phyloP scores from a whole-genome alignment of 331 rosid species.

The Stylosanthes scabra region DNA sequence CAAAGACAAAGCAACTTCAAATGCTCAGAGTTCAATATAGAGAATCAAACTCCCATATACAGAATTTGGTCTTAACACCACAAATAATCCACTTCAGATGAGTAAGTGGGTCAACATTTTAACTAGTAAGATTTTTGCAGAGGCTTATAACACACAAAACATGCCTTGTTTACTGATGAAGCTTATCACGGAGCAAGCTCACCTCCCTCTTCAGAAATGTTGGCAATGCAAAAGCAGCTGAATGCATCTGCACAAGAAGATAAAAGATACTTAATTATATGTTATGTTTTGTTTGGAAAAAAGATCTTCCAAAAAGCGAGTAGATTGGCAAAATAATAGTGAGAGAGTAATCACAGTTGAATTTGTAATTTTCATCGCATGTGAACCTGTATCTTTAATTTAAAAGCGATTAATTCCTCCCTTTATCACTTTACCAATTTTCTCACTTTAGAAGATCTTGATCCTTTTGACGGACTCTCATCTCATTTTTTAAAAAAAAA shows the following conservation, averaged over 20 bases:
- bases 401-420: too few relatives aligned
- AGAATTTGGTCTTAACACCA: conserved; percentile 27
- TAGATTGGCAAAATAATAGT: too few relatives aligned
- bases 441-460: too few relatives aligned
- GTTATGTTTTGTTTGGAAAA: background rate
- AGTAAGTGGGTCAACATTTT: conserved; percentile 16
- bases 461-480: too few relatives aligned
- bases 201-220: conserved; percentile 78
- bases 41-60: conserved; percentile 31
- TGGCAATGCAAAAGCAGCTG: conserved; percentile 90
- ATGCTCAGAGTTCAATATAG: conserved; percentile 14
- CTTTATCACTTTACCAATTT: too few relatives aligned
- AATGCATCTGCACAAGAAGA: conserved; percentile 64
- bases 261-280: background rate
- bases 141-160: conserved; percentile 31
- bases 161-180: conserved; percentile 21
- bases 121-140: background rate
- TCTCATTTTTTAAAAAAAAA: too few relatives aligned
- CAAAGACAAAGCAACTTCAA: background rate
- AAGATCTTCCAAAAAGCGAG: too few relatives aligned
- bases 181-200: conserved; percentile 43
- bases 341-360: too few relatives aligned
- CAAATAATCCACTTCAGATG: conserved; percentile 33
- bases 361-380: too few relatives aligned
- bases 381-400: too few relatives aligned